These are phyloP conservation scores for Fomitopsis pulvina DNA, from an alignment of 768 basidiomycete genomes.

Conservation along the genomic window DNA sequence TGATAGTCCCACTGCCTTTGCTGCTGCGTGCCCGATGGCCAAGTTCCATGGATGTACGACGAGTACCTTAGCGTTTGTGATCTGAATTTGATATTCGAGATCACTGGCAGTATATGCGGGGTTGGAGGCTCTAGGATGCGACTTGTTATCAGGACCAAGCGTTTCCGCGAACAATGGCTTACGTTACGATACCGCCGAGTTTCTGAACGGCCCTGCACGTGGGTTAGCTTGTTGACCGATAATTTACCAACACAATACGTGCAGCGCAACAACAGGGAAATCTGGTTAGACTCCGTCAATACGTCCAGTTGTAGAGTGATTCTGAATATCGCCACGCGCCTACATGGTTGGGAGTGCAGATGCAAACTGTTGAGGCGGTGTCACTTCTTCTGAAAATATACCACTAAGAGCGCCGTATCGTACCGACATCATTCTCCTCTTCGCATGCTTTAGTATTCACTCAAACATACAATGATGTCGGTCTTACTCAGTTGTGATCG, in stretches of 20 bases:
- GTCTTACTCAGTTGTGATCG: slow-evolving; percentile 30
- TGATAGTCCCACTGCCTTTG: slow-evolving; percentile 11
- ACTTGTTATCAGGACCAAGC: not conserved
- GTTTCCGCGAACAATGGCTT: slow-evolving; percentile 21
- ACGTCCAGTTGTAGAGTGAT: too few species aligned
- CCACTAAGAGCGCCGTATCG: slow-evolving; percentile 4
- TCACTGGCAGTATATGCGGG: slow-evolving; percentile 23
- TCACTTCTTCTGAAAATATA: not conserved
- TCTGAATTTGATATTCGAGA: slow-evolving; percentile 20
- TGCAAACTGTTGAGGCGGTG: slow-evolving; percentile 13
- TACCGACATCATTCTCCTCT: slow-evolving; percentile 36
- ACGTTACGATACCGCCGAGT: slow-evolving; percentile 53
- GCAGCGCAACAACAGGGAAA: slow-evolving; percentile 11
- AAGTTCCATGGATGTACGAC: slow-evolving; percentile 18
- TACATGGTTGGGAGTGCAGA: slow-evolving; percentile 22
- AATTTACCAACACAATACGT: not conserved
- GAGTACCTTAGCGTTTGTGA: slow-evolving; percentile 16
- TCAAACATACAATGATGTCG: slow-evolving; percentile 5
- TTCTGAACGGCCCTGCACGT: slow-evolving; percentile 38
- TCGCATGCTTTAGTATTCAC: too few species aligned
- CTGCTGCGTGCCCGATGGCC: slow-evolving; percentile 15
- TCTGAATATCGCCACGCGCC: slow-evolving; percentile 10
- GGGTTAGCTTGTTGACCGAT: not conserved
- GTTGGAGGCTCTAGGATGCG: slow-evolving; percentile 18
- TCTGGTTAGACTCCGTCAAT: slow-evolving; percentile 5